These are phyloP conservation scores for Mycocentrospora acerina DNA, from an alignment of 2,329 filamentous ascomycete species.

Conservation along the genomic window DNA sequence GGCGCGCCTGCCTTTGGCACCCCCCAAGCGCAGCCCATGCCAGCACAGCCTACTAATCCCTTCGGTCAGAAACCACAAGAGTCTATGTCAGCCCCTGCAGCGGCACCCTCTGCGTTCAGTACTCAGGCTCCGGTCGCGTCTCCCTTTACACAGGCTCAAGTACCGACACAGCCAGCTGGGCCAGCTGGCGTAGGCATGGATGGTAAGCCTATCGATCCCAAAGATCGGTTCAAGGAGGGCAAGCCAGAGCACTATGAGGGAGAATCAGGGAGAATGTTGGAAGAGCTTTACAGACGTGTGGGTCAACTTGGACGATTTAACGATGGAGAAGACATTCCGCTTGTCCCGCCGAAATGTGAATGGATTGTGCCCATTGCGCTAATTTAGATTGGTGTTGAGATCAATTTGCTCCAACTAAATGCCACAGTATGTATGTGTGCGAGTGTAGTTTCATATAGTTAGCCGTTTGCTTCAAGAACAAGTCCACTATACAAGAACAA, in stretches of 20 bases:
- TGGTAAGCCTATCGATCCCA: conserved; percentile 27
- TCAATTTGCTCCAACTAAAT: too few relatives aligned
- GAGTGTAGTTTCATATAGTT: too few relatives aligned
- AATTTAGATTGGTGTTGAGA: too few relatives aligned
- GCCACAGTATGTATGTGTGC: too few relatives aligned
- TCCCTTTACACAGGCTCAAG: conserved; percentile 12
- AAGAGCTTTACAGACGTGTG: conserved; percentile 66
- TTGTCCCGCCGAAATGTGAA: conserved; percentile 75
- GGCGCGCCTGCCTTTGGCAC: conserved; percentile 27
- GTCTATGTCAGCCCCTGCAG: conserved; percentile 7
- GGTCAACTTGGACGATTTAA: conserved; percentile 67
- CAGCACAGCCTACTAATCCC: conserved; percentile 18
- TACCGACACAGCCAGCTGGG: conserved; percentile 7
- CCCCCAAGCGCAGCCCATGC: conserved; percentile 10
- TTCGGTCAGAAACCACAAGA: conserved; percentile 23
- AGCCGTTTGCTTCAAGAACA: too few relatives aligned
- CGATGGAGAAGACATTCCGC: conserved; percentile 69
- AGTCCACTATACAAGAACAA: too few relatives aligned
- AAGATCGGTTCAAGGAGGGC: conserved; percentile 60
- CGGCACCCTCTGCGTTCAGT: conserved; percentile 18
- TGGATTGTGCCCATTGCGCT: conserved; percentile 54
- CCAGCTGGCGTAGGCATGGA: conserved; percentile 7
- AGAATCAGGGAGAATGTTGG: conserved; percentile 53
- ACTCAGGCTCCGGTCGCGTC: conserved; percentile 9
- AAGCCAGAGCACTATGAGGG: conserved; percentile 60